These are phyloP conservation scores for Coemansia sp. DNA, from an alignment of 192 early-diverging fungal genomes.

Conservation along the genomic window DNA sequence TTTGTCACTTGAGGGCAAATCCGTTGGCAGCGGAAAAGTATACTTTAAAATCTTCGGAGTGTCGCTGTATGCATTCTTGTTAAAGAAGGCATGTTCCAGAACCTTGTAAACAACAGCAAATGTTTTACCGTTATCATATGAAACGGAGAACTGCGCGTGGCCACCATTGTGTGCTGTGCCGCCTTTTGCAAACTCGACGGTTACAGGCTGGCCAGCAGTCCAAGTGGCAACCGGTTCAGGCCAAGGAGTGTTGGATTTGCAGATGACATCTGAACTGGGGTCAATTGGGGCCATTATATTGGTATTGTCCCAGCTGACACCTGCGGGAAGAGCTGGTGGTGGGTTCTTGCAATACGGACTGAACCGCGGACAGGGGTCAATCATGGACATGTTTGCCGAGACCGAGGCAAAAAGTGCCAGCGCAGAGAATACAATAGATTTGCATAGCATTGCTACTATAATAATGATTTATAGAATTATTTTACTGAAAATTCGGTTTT, in stretches of 20 bases:
- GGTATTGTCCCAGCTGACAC: conserved; percentile 29
- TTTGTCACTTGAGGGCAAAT: conserved; percentile 56
- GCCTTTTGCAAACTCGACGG: conserved; percentile 44
- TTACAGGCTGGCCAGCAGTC: conserved; percentile 54
- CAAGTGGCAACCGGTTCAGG: conserved; percentile 40
- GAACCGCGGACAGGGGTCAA: conserved; percentile 45
- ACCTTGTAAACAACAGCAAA: conserved; percentile 60
- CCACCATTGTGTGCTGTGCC: conserved; percentile 57
- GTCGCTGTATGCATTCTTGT: conserved; percentile 17
- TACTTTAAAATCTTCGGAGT: conserved; percentile 16
- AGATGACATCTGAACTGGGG: conserved; percentile 26
- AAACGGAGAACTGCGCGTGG: conserved; percentile 68
- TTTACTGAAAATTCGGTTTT: too few relatives aligned
- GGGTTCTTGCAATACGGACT: conserved; percentile 22
- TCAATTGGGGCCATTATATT: conserved; percentile 42
- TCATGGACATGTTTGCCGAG: conserved; percentile 42
- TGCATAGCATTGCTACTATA: too few relatives aligned
- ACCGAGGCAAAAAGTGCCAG: neutral
- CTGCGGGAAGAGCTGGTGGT: conserved; percentile 42
- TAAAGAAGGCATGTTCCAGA: conserved; percentile 40
- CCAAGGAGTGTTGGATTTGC: conserved; percentile 37
- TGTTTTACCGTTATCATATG: conserved; percentile 60
- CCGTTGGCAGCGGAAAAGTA: conserved; percentile 58
- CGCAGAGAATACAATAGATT: too few relatives aligned
- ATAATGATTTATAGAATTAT: too few relatives aligned